Evolutionary conservation across 176 grass and related monocot genomes (phyloP).

Genomic region (Phragmites australis): DNA sequence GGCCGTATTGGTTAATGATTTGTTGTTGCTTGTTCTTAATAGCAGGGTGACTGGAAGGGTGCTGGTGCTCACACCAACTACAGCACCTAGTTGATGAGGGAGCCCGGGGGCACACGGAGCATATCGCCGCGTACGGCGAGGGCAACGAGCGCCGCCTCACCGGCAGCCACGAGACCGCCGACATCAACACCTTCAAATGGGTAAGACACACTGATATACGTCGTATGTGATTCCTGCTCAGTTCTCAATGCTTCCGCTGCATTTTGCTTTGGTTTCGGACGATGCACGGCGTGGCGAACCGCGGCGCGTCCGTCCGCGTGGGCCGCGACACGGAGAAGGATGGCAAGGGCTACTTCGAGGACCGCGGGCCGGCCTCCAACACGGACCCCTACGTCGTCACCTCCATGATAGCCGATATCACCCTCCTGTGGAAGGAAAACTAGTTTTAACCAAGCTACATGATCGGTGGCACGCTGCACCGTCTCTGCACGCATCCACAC

Average conservation of each 20-base stretch:
- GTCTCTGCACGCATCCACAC: no score
- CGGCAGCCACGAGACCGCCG: conserved; percentile 84
- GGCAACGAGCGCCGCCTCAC: conserved; percentile 94
- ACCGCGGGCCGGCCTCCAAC: conserved; percentile 65
- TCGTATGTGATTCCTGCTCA: no score
- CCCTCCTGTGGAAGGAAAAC: conserved; percentile 42
- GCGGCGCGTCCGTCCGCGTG: conserved; percentile 77
- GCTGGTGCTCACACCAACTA: conserved; percentile 91
- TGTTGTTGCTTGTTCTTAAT: neutral
- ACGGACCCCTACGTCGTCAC: conserved; percentile 68
- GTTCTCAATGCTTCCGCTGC: no score
- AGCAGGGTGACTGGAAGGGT: conserved; percentile 90
- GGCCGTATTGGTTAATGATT: no score
- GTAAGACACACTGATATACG: no score
- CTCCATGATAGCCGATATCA: conserved; percentile 60
- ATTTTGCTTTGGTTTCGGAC: no score
- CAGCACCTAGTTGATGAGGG: conserved; percentile 90
- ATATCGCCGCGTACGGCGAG: conserved; percentile 89
- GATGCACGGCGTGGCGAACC: conserved; percentile 72
- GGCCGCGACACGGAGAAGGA: conserved; percentile 80
- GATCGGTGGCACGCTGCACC: neutral
- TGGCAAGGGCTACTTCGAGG: conserved; percentile 81
- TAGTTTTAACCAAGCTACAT: neutral
- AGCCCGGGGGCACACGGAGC: conserved; percentile 61
- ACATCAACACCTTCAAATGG: conserved; percentile 96